Base-by-base conservation (phyloP, 2,329 filamentous ascomycete species). In the Endothia cerciana region DNA sequence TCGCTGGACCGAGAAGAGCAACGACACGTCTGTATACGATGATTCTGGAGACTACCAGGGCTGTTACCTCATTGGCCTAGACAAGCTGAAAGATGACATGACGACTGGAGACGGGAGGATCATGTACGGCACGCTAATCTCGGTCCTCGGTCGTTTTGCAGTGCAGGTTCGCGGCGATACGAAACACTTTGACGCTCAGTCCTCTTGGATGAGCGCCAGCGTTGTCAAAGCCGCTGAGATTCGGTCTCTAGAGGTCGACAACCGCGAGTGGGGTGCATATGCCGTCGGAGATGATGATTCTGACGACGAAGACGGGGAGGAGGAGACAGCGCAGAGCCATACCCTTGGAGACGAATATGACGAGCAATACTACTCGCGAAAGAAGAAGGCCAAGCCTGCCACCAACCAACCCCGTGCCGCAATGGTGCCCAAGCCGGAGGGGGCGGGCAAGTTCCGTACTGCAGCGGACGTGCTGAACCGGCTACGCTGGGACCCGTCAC, bases 31-130 rank as follows among this genome's bases (percentile, higher is more conserved):
- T 33, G 25, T 38, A 13, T n/a, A 77, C 19, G 65, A 72, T 30
- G 68, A 73, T 0, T 72, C 71, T 15, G 71, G 73, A 0, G 85
- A 89, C 66, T 88, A 87, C 68, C 81, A 87, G 45, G 85, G 86
- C 3, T 86, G 80, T 68, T 90, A 90, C 72, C 79, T 91, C 2
- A 80, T 90, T 25, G 88, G 88, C 0, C 77, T 91, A 15, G 78
- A 81, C 38, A 73, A 75, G 62, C 67, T 68, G 8, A 64, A 71
- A 17, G 63, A 68, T 6, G 36, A 40, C 2, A 73, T 74, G 65
- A 70, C 72, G 2, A 79, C 75, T 61, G 78, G 84, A 4, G 80
- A 84, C 22, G 74, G 79, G 13, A 78, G 78, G 60, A 67, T 76
- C 3, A 77, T 80, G 1, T 76, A 82, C 3, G 78, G 77, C 33